Evolutionary conservation across 2,329 filamentous ascomycete genomes (phyloP), one percentile per base, ranked within the genome.

Genomic region (Fusarium sp.): DNA sequence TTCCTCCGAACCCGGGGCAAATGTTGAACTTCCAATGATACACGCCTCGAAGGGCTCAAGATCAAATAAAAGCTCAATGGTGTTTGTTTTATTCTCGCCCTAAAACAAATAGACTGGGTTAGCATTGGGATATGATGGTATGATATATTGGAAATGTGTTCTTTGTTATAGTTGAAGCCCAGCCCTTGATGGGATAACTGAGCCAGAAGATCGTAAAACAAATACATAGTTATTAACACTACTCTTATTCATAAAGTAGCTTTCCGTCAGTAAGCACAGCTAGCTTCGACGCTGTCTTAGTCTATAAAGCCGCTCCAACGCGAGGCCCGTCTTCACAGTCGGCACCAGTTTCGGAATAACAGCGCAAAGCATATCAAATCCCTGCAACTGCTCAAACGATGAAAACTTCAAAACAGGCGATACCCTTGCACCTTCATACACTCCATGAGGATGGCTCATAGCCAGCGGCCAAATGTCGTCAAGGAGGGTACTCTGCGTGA

Each of bases 401-500:
- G 68, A 12, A 9, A 74, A 72, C 7, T 74, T 74, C 0, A 69
- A 49, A 5, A 74, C 69, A 0, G 57, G 22, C 0, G 49, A 46
- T 4, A 62, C 20, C 6, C 35, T 62, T 1, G 67, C 67, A 1
- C 77, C 77, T n/a, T 61, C 55, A 16, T 79, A 79, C 0, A 76
- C 42, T 2, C 36, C 29, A 5, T 66, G 46, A 2, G 71, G 58
- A 9, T 78, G 64, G 17, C 68, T 55, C 72, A 78, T 73, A 2
- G 71, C 75, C 35, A 76, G 57, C 1, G 76, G 76, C 77, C 77
- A 79, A 3, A 78, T 53, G 5, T 74, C 44, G 8, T 33, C n/a
- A 6, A 75, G 68, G 2, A 35, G 35, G 0, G 66, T 63, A 7
- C 65, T 70, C 60, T 77, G 74, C 6, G 62, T 75, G 3, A 85